These are phyloP conservation scores for Hansfordia pulvinata DNA, from an alignment of 2,329 filamentous ascomycete genomes.

Conservation along the genomic window DNA sequence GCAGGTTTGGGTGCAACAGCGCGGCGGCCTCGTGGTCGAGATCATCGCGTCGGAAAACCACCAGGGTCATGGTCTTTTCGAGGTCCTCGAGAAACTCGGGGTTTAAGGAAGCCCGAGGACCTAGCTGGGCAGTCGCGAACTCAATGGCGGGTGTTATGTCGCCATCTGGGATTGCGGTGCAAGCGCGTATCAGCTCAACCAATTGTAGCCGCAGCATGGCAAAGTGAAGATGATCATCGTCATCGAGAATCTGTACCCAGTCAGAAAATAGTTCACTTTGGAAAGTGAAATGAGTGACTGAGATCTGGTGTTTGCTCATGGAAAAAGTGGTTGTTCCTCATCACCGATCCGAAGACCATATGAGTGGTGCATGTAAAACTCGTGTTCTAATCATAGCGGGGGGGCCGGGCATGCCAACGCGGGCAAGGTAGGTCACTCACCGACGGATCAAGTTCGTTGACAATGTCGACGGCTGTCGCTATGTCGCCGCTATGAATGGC, in stretches of 20 bases:
- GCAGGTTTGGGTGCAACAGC: conserved; percentile 65
- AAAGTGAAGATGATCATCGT: conserved; percentile 74
- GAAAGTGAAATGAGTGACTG: conserved; percentile 5
- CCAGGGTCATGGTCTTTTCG: conserved; percentile 82
- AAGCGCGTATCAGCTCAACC: conserved; percentile 78
- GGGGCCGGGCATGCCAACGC: conserved; percentile 3
- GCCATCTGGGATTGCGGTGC: conserved; percentile 48
- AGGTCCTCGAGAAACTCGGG: conserved; percentile 72
- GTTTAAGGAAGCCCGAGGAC: conserved; percentile 73
- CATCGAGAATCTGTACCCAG: conserved; percentile 65
- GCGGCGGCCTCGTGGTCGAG: conserved; percentile 63
- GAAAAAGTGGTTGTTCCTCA: conserved; percentile 64
- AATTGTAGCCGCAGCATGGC: conserved; percentile 79
- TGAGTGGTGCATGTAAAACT: conserved; percentile 99
- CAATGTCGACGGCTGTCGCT: conserved; percentile 66
- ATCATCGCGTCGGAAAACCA: conserved; percentile 76
- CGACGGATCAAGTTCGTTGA: conserved; percentile 85
- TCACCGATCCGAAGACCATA: conserved; percentile 78
- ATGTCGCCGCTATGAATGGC: conserved; percentile 80
- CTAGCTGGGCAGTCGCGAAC: conserved; percentile 80
- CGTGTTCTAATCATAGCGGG: conserved; percentile 76
- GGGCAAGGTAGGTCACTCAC: conserved; percentile 38
- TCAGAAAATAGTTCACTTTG: conserved; percentile 21
- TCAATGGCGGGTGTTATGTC: conserved; percentile 70
- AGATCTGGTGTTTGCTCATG: conserved; percentile 52